Evolutionary conservation across 306 rosid species (phyloP), one percentile per base, ranked within the genome.

Genomic region (Acacia melanoxylon): DNA sequence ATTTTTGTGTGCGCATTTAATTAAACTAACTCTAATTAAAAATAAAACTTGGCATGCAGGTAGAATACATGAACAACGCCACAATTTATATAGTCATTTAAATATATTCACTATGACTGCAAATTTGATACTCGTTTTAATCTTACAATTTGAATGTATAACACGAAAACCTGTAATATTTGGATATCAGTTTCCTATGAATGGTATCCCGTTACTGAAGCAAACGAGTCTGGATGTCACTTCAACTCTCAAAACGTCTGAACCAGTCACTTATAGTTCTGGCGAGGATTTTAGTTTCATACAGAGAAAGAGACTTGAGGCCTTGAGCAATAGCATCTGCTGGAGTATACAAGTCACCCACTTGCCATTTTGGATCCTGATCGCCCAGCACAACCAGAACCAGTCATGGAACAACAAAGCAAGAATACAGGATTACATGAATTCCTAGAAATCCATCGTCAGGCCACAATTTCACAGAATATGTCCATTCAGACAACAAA

Each of bases 351-450:
- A 88, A 54, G 29, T 85, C 40, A 19, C 99, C 97, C 20, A 86
- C 98, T 90, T 92, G 87, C 99, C 99, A 95, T 87, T 89, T 95
- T 5, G 94, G 94, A 61, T 91, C 97, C 98, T 92, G 93, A 68
- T 80, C 7, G 61, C 62, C 80, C 85, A 75, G 13, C 12, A 76
- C 41, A 66, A 56, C 17, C 33, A 24, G 2, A 29, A 16, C 12
- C 81, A 80, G 61, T 27, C 70, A 74, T 62, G 31, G 0, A 46
- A 68, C 24, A 76, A 65, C 0, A 1, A 66, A 81, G 13, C 41
- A 74, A 83, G 11, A 74, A 44, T 62, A 37, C 45, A 14, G 1
- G 15, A 19, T 74, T 63, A 71, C 76, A 66, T 35, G 27, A 67
- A 74, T 16, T 75, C 12, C 25, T 54, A 20, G 54, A 54, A 46